Percentiles rank a stretch among this genome's conserved stretches.
Evolutionary conservation across 2,329 filamentous ascomycete genomes (phyloP).

Genomic region (Exophiala calicioides): DNA sequence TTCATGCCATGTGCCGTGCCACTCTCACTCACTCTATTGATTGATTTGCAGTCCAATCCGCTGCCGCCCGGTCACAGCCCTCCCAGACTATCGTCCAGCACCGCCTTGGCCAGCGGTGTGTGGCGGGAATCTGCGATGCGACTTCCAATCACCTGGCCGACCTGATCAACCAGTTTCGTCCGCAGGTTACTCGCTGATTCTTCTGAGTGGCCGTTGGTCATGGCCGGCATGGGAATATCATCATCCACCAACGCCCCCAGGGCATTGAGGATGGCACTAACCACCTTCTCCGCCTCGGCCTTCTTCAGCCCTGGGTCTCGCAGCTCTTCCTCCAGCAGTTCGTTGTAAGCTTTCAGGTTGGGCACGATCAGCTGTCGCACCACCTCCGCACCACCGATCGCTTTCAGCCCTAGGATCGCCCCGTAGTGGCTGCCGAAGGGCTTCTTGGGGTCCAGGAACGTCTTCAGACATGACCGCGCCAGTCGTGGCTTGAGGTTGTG

Average conservation of each 20-base stretch:
- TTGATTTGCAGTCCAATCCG: not conserved
- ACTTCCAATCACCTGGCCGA: conserved; percentile 45
- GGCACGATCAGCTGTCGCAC: conserved; percentile 66
- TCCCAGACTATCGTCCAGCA: conserved; percentile 34
- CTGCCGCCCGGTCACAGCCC: conserved; percentile 9
- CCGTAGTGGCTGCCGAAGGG: conserved; percentile 85
- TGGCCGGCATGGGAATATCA: conserved; percentile 32
- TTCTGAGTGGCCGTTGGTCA: conserved; percentile 42
- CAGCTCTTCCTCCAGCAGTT: conserved; percentile 58
- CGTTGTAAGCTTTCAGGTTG: conserved; percentile 65
- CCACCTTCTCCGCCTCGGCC: conserved; percentile 62
- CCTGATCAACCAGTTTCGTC: conserved; percentile 46
- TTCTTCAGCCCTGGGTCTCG: conserved; percentile 52
- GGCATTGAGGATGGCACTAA: conserved; percentile 58
- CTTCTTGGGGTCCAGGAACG: conserved; percentile 83
- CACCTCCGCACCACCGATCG: conserved; percentile 70
- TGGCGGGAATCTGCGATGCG: conserved; percentile 46
- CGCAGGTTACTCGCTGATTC: conserved; percentile 41
- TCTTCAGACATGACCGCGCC: conserved; percentile 88
- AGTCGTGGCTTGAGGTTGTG: conserved; percentile 83
- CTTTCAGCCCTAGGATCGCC: conserved; percentile 75
- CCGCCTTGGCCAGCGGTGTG: conserved; percentile 41
- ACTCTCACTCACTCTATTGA: no score
- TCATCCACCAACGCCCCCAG: conserved; percentile 57
- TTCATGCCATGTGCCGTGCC: no score